phyloP scores from a whole-genome alignment of 2,329 filamentous ascomycete genomes.

The Aspergillus calidoustus region DNA sequence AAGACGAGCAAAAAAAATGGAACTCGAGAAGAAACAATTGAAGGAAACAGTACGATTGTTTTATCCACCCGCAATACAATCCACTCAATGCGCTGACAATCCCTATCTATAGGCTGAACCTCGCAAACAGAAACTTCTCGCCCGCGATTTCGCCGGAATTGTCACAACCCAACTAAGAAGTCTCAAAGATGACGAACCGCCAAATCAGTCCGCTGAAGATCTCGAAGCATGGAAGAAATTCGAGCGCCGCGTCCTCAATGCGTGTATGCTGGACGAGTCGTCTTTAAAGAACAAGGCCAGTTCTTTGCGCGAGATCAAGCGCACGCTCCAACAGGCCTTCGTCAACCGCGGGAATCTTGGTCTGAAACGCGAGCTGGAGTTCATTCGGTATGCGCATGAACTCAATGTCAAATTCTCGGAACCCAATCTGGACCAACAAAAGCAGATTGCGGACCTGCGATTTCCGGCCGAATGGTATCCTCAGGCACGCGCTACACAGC shows the following conservation, averaged over 20 bases:
- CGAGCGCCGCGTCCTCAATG: conserved; percentile 37
- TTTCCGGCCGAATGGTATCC: conserved; percentile 93
- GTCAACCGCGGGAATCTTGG: conserved; percentile 56
- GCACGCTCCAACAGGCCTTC: conserved; percentile 62
- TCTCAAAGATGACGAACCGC: conserved; percentile 25
- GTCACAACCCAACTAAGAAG: conserved; percentile 34
- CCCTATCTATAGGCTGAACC: background rate
- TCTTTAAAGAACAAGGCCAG: conserved; percentile 22
- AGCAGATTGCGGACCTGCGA: conserved; percentile 76
- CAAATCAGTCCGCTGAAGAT: conserved; percentile 20
- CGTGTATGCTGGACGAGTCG: conserved; percentile 33
- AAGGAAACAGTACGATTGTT: background rate
- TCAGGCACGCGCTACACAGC: conserved; percentile 75
- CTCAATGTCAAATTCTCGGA: conserved; percentile 62
- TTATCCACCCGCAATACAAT: background rate
- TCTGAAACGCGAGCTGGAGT: conserved; percentile 64
- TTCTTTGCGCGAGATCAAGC: conserved; percentile 31
- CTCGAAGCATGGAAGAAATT: conserved; percentile 35
- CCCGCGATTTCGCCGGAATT: conserved; percentile 33
- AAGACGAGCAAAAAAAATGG: conserved; percentile 20
- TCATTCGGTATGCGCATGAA: conserved; percentile 70
- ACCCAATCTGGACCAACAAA: conserved; percentile 63
- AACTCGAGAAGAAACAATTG: background rate
- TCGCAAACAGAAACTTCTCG: conserved; percentile 17
- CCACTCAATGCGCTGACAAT: conserved; percentile 1